phyloP scores from a whole-genome alignment of 148 eudicot species.

The Camellia granthamiana region DNA sequence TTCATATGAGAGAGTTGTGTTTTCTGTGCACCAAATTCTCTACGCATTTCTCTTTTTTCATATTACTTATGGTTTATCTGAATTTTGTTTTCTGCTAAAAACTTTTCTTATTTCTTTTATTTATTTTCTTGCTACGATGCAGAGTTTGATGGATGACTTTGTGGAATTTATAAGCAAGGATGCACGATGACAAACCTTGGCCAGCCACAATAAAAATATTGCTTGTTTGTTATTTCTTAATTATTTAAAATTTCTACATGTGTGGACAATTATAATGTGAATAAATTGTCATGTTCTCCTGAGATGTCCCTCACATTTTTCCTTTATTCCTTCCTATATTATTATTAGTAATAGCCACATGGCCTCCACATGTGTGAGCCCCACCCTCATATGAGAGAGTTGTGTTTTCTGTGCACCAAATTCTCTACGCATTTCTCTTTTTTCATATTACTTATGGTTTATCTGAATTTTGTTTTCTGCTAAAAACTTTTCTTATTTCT shows the following conservation, averaged over 20 bases:
- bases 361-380: too few species aligned
- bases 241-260: neutral
- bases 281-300: neutral
- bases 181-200: neutral
- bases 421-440: neutral
- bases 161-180: neutral
- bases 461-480: neutral
- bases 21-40: neutral
- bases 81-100: neutral
- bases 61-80: neutral
- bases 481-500: neutral
- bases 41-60: neutral
- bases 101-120: neutral
- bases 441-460: neutral
- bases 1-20: too few species aligned
- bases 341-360: too few species aligned
- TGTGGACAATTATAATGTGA: neutral
- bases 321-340: neutral
- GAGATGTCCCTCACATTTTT: neutral
- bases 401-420: too few species aligned
- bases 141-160: neutral
- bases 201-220: neutral
- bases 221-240: neutral
- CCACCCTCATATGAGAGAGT: too few species aligned
- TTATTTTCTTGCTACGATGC: neutral